Evolutionary conservation across 805 yeast species (phyloP), one percentile per base, ranked within the genome.

Genomic region (Schwanniomyces pseudopolymorphus): DNA sequence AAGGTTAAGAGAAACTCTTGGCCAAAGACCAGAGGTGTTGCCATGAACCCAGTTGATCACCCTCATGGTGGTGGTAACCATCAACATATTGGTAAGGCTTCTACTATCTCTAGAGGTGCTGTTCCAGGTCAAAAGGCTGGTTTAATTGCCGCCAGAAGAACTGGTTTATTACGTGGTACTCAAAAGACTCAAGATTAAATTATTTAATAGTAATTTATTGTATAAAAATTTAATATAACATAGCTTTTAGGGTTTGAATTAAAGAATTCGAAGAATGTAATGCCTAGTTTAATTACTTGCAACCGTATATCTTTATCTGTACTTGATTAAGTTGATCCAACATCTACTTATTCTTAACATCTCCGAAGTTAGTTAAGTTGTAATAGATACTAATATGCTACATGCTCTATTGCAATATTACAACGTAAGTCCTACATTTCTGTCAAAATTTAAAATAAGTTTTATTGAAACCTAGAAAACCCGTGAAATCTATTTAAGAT

Each of bases 1-100:
- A 91, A 79, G 81, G 96, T 91, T 70, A 94, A 94, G 95, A 85
- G 98, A 83, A 90, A 94, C 96, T 89, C 96, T 62, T 94, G 98
- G 98, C 99, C 99, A 81, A 91, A 89, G 88, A 94, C 98, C 73
- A 90, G 98, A 84, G 99, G 98, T 92, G 98, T 92, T 75, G 99
- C 99, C 77, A 92, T 94, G 99, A 92, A 92, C 84, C 98, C 98
- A 78, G 99, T 92, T 77, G 99, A 92, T 78, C 99, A 92, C 84
- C 99, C 99, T 77, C 99, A 92, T 79, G 99, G 99, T 89, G 98
- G 99, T 92, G 99, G 99, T 92, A 66, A 66, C 69, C 70, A 66
- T 63, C 66, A 61, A 55, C 66, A 61, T 48, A 61, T 61, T 59
- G 66, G 66, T 59, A 66, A 66, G 60, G 70, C 70, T 57, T 66